These are phyloP conservation scores for Aegilops speltoides DNA, from an alignment of 176 grass and related monocot species.

Conservation along the genomic window DNA sequence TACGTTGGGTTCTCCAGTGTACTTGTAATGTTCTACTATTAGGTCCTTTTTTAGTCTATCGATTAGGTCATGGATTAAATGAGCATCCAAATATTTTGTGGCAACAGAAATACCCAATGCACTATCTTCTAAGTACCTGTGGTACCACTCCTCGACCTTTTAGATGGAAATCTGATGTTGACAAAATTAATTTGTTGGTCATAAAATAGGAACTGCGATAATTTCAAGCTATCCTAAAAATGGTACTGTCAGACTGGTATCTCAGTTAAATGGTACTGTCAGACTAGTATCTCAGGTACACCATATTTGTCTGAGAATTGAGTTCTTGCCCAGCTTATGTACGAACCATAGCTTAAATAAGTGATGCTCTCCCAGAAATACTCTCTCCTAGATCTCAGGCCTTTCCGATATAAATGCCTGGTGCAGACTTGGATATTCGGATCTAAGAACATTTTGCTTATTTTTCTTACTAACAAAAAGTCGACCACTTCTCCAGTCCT, in stretches of 20 bases:
- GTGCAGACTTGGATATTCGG: neutral
- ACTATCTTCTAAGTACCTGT: neutral
- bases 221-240: constrained; percentile 1
- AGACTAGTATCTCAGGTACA: neutral
- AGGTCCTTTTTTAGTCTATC: neutral
- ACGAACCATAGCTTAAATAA: neutral
- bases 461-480: neutral
- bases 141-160: neutral
- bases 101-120: neutral
- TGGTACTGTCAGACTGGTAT: neutral
- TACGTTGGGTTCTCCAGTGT: neutral
- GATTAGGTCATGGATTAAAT: neutral
- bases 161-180: neutral
- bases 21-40: neutral
- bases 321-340: neutral
- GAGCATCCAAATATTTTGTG: neutral
- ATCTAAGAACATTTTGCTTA: neutral
- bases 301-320: neutral
- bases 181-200: neutral
- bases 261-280: neutral
- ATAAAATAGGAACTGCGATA: neutral
- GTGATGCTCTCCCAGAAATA: neutral
- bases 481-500: neutral
- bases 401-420: neutral
- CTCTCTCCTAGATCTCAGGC: neutral